Conservation (phyloP, 1,139 yeast genomes). For the Candida freyschussii region DNA sequence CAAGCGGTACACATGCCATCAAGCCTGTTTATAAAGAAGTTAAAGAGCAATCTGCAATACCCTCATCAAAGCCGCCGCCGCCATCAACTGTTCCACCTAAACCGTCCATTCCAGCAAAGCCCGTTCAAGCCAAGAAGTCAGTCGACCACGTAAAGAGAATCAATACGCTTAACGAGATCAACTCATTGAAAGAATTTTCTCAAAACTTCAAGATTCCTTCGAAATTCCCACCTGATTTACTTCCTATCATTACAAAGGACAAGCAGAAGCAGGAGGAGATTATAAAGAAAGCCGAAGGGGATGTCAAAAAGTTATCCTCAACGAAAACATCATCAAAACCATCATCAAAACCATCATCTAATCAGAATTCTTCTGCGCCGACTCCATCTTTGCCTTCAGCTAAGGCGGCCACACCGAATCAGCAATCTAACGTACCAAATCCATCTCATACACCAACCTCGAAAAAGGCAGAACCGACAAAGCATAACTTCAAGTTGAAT, state of each 20-base stretch:
- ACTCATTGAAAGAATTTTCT: constrained; percentile 77
- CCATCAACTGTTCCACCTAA: constrained; percentile 20
- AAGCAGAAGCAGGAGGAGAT: constrained; percentile 61
- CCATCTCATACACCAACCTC: constrained; percentile 5
- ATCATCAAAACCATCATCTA: constrained; percentile 10
- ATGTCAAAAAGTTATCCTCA: constrained; percentile 14
- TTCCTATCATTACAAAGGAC: constrained; percentile 71
- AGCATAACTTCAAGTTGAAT: constrained; percentile 50
- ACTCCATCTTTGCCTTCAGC: constrained; percentile 15
- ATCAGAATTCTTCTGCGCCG: constrained; percentile 4
- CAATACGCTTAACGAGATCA: constrained; percentile 62
- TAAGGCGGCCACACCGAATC: constrained; percentile 18
- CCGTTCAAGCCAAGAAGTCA: constrained; percentile 26
- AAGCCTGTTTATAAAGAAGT: too few species aligned
- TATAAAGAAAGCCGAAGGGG: constrained; percentile 29
- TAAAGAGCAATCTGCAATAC: constrained; percentile 1
- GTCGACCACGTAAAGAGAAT: constrained; percentile 35
- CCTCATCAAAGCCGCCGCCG: constrained; percentile 3
- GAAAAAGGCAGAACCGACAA: constrained; percentile 41
- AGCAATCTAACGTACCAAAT: constrained; percentile 6
- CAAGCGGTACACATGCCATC: constrained; percentile 8
- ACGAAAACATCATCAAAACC: constrained; percentile 12
- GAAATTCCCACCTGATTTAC: constrained; percentile 68
- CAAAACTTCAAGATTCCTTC: constrained; percentile 77
- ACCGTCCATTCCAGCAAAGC: constrained; percentile 25